phyloP scores from a whole-genome alignment of 306 rosid genomes.

The Delonix regia region DNA sequence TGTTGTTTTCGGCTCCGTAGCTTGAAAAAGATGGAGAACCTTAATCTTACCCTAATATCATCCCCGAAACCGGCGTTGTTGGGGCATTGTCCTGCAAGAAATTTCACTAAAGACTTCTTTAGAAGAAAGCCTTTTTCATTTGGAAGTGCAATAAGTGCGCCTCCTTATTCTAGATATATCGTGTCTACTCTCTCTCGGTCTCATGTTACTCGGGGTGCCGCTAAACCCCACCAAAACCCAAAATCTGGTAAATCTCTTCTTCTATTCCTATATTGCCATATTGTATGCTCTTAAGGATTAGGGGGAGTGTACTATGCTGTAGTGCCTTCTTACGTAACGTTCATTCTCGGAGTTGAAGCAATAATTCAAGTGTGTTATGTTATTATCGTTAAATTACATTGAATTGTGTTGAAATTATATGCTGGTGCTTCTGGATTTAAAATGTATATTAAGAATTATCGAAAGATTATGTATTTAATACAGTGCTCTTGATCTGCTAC shows the following conservation, averaged over 20 bases:
- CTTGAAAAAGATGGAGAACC: slow-evolving; percentile 49
- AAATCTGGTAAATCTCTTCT: slow-evolving; percentile 38
- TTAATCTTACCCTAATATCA: slow-evolving; percentile 48
- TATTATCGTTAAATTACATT: not conserved
- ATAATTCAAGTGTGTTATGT: not conserved
- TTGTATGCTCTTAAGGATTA: not conserved
- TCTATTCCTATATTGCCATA: not conserved
- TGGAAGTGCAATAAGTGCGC: slow-evolving; percentile 35
- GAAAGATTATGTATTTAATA: not conserved
- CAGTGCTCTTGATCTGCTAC: not conserved
- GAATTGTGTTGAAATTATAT: not conserved
- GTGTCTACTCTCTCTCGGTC: slow-evolving; percentile 41
- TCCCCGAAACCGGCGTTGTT: slow-evolving; percentile 42
- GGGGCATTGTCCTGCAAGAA: slow-evolving; percentile 41
- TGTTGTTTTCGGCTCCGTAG: not conserved
- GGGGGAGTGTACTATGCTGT: not conserved
- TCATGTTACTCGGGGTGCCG: slow-evolving; percentile 18
- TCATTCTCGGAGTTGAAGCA: not conserved
- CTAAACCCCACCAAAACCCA: slow-evolving; percentile 40
- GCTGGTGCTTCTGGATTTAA: not conserved
- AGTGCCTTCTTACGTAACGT: slow-evolving; percentile 20
- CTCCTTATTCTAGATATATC: slow-evolving; percentile 24
- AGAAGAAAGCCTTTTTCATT: slow-evolving; percentile 40
- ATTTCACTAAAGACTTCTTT: slow-evolving; percentile 30
- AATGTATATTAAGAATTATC: not conserved